These are phyloP conservation scores for Starmerella gropengiesseri DNA, from an alignment of 805 yeast genomes.

Conservation along the genomic window DNA sequence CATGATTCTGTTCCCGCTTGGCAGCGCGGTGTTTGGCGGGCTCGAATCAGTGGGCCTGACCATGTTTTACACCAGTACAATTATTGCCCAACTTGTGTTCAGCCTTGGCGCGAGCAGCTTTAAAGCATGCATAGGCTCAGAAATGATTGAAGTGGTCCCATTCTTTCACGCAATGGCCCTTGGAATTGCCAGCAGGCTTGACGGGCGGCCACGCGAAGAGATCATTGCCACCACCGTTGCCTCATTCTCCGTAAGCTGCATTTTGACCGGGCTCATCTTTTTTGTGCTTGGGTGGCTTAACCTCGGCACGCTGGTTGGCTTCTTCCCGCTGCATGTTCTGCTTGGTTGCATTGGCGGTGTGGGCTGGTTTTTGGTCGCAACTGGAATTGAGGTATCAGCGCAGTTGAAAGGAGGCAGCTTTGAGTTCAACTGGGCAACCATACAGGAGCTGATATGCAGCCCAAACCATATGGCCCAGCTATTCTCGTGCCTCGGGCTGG, in stretches of 20 bases:
- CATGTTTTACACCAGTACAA: slow-evolving; percentile 85
- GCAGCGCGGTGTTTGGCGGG: slow-evolving; percentile 62
- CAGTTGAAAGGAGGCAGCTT: slow-evolving; percentile 58
- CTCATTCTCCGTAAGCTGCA: slow-evolving; percentile 70
- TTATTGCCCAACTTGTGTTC: slow-evolving; percentile 78
- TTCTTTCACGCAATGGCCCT: slow-evolving; percentile 93
- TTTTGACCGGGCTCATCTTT: slow-evolving; percentile 79
- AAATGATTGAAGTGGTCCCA: slow-evolving; percentile 98
- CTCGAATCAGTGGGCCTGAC: slow-evolving; percentile 85
- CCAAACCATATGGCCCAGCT: slow-evolving; percentile 49
- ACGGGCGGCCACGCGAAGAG: slow-evolving; percentile 35
- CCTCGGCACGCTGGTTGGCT: slow-evolving; percentile 80
- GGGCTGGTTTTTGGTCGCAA: slow-evolving; percentile 79
- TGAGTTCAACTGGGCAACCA: slow-evolving; percentile 48
- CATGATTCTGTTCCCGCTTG: slow-evolving; percentile 91
- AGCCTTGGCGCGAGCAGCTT: slow-evolving; percentile 88
- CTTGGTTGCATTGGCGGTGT: slow-evolving; percentile 99
- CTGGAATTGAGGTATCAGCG: slow-evolving; percentile 87
- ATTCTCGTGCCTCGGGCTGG: slow-evolving; percentile 57
- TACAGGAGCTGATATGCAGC: slow-evolving; percentile 32
- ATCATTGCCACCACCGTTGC: slow-evolving; percentile 78
- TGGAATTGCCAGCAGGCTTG: slow-evolving; percentile 48
- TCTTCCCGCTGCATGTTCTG: slow-evolving; percentile 89
- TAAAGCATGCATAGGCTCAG: slow-evolving; percentile 86
- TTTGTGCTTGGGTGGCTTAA: slow-evolving; percentile 63